Evolutionary conservation across 108 stramenopile genomes (phyloP).

Genomic region (Discostella stelligeroides): DNA sequence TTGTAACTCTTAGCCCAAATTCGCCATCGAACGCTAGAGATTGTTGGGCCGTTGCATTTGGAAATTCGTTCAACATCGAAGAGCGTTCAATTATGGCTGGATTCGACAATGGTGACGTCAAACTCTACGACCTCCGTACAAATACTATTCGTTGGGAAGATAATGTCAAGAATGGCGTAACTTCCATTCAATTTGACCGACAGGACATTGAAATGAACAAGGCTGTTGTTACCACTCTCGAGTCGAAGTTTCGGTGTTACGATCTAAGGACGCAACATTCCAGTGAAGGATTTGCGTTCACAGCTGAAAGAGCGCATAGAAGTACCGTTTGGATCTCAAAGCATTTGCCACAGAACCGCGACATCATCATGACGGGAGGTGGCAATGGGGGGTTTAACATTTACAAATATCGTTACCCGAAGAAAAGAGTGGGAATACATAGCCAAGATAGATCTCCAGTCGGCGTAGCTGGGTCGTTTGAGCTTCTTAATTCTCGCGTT

Average conservation of each 20-base stretch:
- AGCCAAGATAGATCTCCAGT: slow-evolving; percentile 64
- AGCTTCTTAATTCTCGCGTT: slow-evolving; percentile 79
- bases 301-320: slow-evolving; percentile 80
- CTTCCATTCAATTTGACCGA: slow-evolving; percentile 82
- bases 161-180: slow-evolving; percentile 87
- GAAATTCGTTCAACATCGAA: slow-evolving; percentile 80
- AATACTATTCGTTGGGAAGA: slow-evolving; percentile 82
- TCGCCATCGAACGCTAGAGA: slow-evolving; percentile 70
- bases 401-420: slow-evolving; percentile 87
- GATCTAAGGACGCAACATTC: slow-evolving; percentile 83
- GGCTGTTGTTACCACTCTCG: slow-evolving; percentile 81
- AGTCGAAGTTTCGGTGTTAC: slow-evolving; percentile 81
- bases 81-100: slow-evolving; percentile 85
- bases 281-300: slow-evolving; percentile 69
- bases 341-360: slow-evolving; percentile 89
- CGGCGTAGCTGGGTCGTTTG: slow-evolving; percentile 77
- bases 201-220: slow-evolving; percentile 94
- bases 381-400: slow-evolving; percentile 89
- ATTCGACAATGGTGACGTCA: slow-evolving; percentile 93
- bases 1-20: slow-evolving; percentile 71
- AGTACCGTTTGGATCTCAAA: slow-evolving; percentile 73
- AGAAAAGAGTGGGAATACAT: slow-evolving; percentile 55
- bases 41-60: slow-evolving; percentile 90
- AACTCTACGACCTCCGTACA: slow-evolving; percentile 80
- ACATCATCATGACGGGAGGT: slow-evolving; percentile 85